Evolutionary conservation across 2,329 filamentous ascomycete genomes (phyloP).

Genomic region (Aureobasidium sp.): DNA sequence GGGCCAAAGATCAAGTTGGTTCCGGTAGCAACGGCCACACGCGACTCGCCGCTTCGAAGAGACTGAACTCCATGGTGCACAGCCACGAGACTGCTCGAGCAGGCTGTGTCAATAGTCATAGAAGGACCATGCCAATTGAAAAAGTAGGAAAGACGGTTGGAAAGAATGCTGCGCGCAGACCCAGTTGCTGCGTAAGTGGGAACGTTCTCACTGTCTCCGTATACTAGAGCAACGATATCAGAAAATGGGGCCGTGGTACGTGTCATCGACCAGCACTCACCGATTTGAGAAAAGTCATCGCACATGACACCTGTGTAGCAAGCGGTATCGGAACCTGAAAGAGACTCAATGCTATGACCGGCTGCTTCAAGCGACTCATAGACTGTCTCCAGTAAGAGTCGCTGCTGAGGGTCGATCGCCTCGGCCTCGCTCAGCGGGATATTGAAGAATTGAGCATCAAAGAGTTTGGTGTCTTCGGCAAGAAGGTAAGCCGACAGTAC

Average conservation of each 20-base stretch:
- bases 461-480: slow-evolving; percentile 21
- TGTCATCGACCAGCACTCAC: no score
- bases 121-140: slow-evolving; percentile 35
- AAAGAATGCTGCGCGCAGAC: slow-evolving; percentile 32
- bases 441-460: slow-evolving; percentile 25
- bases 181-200: slow-evolving; percentile 22
- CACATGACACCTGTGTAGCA: slow-evolving; percentile 19
- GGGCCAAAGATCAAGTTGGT: slow-evolving; percentile 24
- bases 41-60: not conserved
- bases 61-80: slow-evolving; percentile 26
- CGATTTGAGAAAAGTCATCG: no score
- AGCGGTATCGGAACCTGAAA: slow-evolving; percentile 18
- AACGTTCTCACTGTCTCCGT: not conserved
- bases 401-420: slow-evolving; percentile 38
- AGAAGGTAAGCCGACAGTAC: slow-evolving; percentile 19
- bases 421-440: slow-evolving; percentile 21
- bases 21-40: slow-evolving; percentile 17
- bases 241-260: no score
- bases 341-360: slow-evolving; percentile 14
- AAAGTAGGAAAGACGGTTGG: slow-evolving; percentile 33
- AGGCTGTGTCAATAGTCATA: slow-evolving; percentile 43
- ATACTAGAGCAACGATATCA: no score
- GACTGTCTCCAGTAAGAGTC: slow-evolving; percentile 33
- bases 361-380: slow-evolving; percentile 33
- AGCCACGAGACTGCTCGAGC: slow-evolving; percentile 36